Evolutionary conservation across 139 green algal genomes (phyloP), one percentile per base, ranked within the genome.

Genomic region (Gonium pectorale): DNA sequence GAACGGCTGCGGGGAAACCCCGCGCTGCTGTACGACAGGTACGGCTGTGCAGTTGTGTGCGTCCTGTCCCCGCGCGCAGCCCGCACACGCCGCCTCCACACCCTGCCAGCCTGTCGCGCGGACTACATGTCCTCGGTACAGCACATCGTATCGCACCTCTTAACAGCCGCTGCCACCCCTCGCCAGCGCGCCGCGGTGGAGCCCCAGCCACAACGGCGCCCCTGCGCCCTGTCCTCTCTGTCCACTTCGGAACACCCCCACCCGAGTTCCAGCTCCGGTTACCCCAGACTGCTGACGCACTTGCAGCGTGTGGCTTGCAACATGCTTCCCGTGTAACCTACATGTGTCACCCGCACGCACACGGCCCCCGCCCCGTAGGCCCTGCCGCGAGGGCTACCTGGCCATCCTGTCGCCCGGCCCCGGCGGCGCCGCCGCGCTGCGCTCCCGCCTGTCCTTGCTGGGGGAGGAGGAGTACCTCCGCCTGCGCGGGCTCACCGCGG

Each of bases 331-430:
- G 63, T 22, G 6, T 5, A 15, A n/a, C 5, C 19, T 3, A 2
- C 38, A 37, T 22, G 2, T 37, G 4, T 15, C 37, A 2, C 22
- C 22, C 40, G 19, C 41, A 52, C n/a, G 27, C 27, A 3, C 51
- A 2, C 2, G 3, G 7, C 67, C 7, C 26, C 19, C 38, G 11
- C 66, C 11, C 19, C 21, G 17, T 19, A 88, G 84, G 75, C 84
- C 74, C 9, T 85, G 67, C 38, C 56, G 84, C 17, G 84, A 88
- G 67, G 84, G 84, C 52, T 88, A 81, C 43, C 9, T 85, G 1
- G 84, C 84, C 9, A 85, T 88, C 35, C 21, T 85, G 31, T 85
- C 43, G 43, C 84, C 84, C 38, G 33, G 51, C 7, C 51, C 59
- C 2, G 41, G 60, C 0, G 67, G 62, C 4, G 64, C 49, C 17